Conservation (phyloP, 2,329 filamentous ascomycete species). For the Lecanosticta acicola region DNA sequence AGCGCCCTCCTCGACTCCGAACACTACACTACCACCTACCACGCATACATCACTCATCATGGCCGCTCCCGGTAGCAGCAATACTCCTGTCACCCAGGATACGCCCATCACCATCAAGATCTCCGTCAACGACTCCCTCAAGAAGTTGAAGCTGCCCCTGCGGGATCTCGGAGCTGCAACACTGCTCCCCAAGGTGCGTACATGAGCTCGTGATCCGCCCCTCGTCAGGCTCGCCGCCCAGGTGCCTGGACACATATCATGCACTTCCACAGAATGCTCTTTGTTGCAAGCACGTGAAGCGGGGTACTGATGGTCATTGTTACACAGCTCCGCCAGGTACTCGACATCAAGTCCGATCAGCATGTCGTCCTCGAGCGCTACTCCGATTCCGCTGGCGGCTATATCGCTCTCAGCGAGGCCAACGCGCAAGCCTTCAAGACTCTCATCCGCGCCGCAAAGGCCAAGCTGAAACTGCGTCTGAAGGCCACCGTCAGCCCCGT, state of each 20-base stretch:
- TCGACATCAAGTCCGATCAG: slow-evolving; percentile 57
- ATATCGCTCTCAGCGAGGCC: slow-evolving; percentile 64
- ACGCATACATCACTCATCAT: slow-evolving; percentile 29
- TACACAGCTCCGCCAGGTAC: slow-evolving; percentile 61
- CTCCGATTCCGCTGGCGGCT: slow-evolving; percentile 9
- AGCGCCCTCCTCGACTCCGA: slow-evolving; percentile 3
- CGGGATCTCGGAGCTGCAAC: slow-evolving; percentile 69
- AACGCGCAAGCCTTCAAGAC: slow-evolving; percentile 91
- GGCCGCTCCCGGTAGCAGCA: slow-evolving; percentile 28
- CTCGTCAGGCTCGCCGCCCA: slow-evolving; percentile 1
- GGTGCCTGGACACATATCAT: slow-evolving; percentile 3
- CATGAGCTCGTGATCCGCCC: slow-evolving; percentile 5
- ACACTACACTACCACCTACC: slow-evolving; percentile 1
- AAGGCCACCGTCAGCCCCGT: slow-evolving; percentile 38
- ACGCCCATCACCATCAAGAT: slow-evolving; percentile 83
- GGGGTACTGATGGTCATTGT: slow-evolving; percentile 15
- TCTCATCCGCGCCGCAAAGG: slow-evolving; percentile 91
- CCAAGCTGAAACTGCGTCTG: slow-evolving; percentile 94
- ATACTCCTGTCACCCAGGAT: slow-evolving; percentile 53
- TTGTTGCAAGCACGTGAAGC: background rate
- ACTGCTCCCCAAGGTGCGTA: slow-evolving; percentile 77
- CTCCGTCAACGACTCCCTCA: slow-evolving; percentile 65
- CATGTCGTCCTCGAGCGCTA: slow-evolving; percentile 9
- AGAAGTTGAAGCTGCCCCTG: slow-evolving; percentile 84
- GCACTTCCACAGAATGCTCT: slow-evolving; percentile 2